These are phyloP conservation scores for Fusarium nelsonii DNA, from an alignment of 2,329 filamentous ascomycete genomes.

Conservation along the genomic window DNA sequence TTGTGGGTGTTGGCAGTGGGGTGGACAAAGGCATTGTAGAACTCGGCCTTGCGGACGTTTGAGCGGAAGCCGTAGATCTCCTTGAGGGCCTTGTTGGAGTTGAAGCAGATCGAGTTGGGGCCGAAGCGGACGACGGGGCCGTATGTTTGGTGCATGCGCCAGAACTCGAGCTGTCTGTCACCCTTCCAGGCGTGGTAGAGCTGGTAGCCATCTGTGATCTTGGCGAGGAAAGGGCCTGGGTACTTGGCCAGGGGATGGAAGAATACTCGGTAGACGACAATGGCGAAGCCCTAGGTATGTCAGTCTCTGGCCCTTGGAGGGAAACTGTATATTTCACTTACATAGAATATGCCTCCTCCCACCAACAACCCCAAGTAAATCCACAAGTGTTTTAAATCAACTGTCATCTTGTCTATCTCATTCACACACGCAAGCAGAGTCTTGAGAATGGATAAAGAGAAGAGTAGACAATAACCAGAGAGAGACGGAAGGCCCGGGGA, in stretches of 20 bases:
- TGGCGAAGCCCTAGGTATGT: slow-evolving; percentile 52
- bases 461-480: slow-evolving; percentile 2
- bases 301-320: background rate
- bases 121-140: slow-evolving; percentile 82
- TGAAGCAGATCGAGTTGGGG: slow-evolving; percentile 82
- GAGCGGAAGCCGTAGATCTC: slow-evolving; percentile 74
- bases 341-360: slow-evolving; percentile 56
- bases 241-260: slow-evolving; percentile 75
- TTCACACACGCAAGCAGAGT: slow-evolving; percentile 6
- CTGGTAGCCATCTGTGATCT: slow-evolving; percentile 73
- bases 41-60: slow-evolving; percentile 76
- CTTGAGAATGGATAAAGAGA: slow-evolving; percentile 10
- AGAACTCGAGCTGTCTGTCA: slow-evolving; percentile 79
- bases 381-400: slow-evolving; percentile 53
- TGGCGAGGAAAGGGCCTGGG: slow-evolving; percentile 73
- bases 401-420: slow-evolving; percentile 43
- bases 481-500: slow-evolving; percentile 19
- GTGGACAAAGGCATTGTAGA: slow-evolving; percentile 80
- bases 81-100: slow-evolving; percentile 75
- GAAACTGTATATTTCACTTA: slow-evolving; percentile 48
- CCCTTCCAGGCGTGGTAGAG: slow-evolving; percentile 82
- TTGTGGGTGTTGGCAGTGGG: slow-evolving; percentile 80
- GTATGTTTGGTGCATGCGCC: slow-evolving; percentile 77
- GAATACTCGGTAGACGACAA: slow-evolving; percentile 68
- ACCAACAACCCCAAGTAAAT: slow-evolving; percentile 57